phyloP scores from a whole-genome alignment of 2,329 filamentous ascomycete genomes.

The Cladorrhinum sp. region DNA sequence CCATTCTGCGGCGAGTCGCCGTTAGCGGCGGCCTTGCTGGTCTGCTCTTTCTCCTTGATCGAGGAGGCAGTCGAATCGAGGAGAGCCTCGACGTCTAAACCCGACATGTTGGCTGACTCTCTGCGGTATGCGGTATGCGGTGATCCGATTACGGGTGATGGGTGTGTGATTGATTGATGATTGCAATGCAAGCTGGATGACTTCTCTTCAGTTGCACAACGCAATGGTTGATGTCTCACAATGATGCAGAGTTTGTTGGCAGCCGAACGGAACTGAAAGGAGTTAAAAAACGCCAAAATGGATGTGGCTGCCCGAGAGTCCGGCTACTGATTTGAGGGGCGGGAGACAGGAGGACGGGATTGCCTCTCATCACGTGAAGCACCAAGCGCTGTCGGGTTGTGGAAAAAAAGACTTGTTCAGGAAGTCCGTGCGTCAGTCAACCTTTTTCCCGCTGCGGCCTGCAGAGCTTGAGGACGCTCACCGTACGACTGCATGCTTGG shows the following conservation, averaged over 20 bases:
- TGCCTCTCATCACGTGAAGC: slow-evolving; percentile 4
- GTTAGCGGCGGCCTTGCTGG: slow-evolving; percentile 45
- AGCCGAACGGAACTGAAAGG: not conserved
- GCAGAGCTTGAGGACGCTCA: not conserved
- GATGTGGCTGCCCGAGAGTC: slow-evolving; percentile 3
- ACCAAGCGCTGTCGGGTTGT: not conserved
- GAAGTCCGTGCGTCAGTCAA: not conserved
- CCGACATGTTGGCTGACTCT: slow-evolving; percentile 50
- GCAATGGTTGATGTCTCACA: not conserved
- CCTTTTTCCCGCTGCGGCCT: not conserved
- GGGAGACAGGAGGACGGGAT: not conserved
- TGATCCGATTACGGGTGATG: not conserved
- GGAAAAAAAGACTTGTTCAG: not conserved
- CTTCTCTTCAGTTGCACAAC: not conserved
- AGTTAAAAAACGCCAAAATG: not conserved
- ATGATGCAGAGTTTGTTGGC: not conserved
- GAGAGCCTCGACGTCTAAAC: slow-evolving; percentile 82
- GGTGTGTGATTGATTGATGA: not conserved
- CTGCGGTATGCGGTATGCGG: not conserved
- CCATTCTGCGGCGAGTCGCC: slow-evolving; percentile 57
- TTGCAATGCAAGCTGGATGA: not conserved
- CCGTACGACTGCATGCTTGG: not conserved
- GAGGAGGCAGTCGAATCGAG: slow-evolving; percentile 77
- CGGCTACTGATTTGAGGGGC: slow-evolving; percentile 5
- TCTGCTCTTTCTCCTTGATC: slow-evolving; percentile 40